Base-by-base conservation (phyloP, 352 stramenopile genomes). In the Phytophthora agathidicida region DNA sequence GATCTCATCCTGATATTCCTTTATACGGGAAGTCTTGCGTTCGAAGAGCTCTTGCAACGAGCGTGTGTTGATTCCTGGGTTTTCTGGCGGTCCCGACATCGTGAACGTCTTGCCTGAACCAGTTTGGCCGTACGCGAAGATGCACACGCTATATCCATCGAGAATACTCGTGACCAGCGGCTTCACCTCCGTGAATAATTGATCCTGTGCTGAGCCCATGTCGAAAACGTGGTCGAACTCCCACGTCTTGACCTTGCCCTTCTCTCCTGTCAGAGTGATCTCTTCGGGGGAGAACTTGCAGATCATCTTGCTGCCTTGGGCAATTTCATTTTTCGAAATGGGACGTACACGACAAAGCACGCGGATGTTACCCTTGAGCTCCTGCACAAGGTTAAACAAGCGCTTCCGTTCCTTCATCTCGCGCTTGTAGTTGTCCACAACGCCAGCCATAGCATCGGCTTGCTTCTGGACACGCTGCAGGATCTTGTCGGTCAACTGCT, bases 321-420 rank as follows among this genome's bases (percentile, higher is more conserved):
- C 56, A 32, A 90, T 35, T 52, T 96, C 84, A 10, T 55, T 71
- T 62, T 92, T 96, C 17, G 86, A 94, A 43, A 96, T 93, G 2
- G 97, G 96, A 27, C 97, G 94, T 13, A 99, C 88, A 53, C 97
- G 95, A 50, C 96, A 99, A 38, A 98, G 92, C 10, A 99, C 97
- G 46, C 98, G 95, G 50, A 99, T 99, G 63, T 99, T 99, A 30
- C 96, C 96, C 57, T 98, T 97, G 26, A 99, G 77, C 49, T 97
- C 94, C 50, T 99, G 91, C 30, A 99, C 97, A 23, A 98, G 82
- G 49, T 97, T 97, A 49, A 99, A 97, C 36, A 99, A 70, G 27
- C 96, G 88, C 52, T 95, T 95, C 32, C 86, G 83, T 65, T 94
- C 84, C 45, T 93, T 93, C 50, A 95, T 82, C 54, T 95, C 86